These are phyloP conservation scores for Antrodiella citrinella DNA, from an alignment of 768 basidiomycete genomes.

Conservation along the genomic window DNA sequence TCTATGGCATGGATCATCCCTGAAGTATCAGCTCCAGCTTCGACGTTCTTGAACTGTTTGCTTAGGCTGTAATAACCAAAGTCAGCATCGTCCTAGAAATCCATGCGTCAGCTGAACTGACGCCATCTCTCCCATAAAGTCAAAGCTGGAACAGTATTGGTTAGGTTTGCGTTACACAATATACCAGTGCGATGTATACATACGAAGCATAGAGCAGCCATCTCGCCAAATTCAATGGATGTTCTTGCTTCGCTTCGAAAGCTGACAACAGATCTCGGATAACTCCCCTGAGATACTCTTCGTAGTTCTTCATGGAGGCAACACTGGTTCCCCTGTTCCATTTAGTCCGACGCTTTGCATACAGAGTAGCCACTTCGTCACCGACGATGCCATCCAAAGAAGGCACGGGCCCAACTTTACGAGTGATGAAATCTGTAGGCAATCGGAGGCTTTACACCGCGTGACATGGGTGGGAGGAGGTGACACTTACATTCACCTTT, in stretches of 20 bases:
- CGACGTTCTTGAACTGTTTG: constrained; percentile 8
- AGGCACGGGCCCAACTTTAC: constrained; percentile 7
- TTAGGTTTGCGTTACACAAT: constrained; percentile 3
- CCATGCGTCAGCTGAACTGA: not conserved
- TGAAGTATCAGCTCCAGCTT: constrained; percentile 3
- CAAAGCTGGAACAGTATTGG: constrained; percentile 4
- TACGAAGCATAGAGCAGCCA: constrained; percentile 5
- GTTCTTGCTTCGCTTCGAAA: not conserved
- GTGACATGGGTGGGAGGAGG: no score
- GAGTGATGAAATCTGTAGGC: constrained; percentile 8
- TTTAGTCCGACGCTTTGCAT: constrained; percentile 5
- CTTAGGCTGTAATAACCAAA: constrained; percentile 2
- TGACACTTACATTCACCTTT: constrained; percentile 9
- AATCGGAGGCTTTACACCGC: not conserved
- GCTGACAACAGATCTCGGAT: constrained; percentile 18
- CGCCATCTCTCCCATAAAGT: constrained; percentile 13
- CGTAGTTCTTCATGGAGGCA: constrained; percentile 11
- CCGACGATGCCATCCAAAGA: constrained; percentile 9
- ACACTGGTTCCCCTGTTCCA: constrained; percentile 11
- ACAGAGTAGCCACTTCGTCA: not conserved
- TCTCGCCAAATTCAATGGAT: not conserved
- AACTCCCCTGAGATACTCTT: constrained; percentile 12
- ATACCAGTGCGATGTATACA: not conserved
- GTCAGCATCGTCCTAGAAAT: not conserved
- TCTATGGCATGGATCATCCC: constrained; percentile 7